phyloP scores from a whole-genome alignment of 1,284 basidiomycete genomes.

The Ustilago sp. region DNA sequence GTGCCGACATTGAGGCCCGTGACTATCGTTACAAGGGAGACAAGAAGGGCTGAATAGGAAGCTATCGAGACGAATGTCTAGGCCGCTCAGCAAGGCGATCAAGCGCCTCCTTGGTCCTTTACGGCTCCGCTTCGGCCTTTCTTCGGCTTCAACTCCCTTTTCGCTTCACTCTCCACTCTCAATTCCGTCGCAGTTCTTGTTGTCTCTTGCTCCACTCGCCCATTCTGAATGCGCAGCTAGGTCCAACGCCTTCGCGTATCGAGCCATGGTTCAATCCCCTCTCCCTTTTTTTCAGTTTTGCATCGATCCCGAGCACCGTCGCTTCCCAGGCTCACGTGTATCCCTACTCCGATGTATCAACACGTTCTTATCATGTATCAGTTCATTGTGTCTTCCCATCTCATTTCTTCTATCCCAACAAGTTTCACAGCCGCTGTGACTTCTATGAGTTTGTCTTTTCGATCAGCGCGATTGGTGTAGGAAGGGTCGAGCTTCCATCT shows the following conservation, averaged over 20 bases:
- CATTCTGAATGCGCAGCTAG: conserved; percentile 5
- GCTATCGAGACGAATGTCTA: no score
- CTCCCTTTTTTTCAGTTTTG: background rate
- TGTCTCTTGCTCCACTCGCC: background rate
- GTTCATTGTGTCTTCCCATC: background rate
- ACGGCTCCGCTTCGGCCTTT: no score
- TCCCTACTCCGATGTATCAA: background rate
- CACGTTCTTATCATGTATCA: background rate
- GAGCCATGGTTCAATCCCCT: background rate
- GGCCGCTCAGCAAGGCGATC: no score
- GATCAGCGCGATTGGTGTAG: no score
- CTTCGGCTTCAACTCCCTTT: background rate
- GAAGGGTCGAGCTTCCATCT: no score
- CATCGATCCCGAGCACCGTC: background rate
- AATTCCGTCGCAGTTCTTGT: background rate
- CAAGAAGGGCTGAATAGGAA: no score
- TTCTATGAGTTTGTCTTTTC: no score
- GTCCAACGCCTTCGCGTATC: conserved; percentile 26
- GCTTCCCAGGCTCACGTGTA: background rate
- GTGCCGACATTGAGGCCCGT: no score
- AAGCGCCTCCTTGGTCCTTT: no score
- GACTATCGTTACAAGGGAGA: no score
- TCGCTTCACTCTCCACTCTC: background rate
- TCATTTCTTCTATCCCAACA: background rate
- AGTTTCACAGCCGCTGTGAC: no score